Evolutionary conservation across 2,329 filamentous ascomycete species (phyloP).

Genomic region (Cytospora piceae): DNA sequence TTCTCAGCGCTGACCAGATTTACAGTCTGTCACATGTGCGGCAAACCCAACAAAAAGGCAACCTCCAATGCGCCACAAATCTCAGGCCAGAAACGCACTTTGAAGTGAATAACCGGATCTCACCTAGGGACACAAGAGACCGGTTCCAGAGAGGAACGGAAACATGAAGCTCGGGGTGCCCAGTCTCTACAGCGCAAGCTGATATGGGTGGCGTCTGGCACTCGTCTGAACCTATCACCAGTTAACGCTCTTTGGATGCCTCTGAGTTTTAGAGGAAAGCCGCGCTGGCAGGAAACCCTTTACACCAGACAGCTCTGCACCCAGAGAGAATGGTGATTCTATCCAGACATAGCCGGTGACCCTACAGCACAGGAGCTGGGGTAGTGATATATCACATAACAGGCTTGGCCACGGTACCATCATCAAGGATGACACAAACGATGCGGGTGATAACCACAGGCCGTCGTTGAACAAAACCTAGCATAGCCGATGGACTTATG

Average conservation of each 20-base stretch:
- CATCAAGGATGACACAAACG: background rate
- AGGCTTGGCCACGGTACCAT: background rate
- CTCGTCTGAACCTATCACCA: background rate
- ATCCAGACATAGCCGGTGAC: background rate
- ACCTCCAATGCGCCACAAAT: slow-evolving; percentile 57
- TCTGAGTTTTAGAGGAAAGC: background rate
- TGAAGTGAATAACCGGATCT: slow-evolving; percentile 51
- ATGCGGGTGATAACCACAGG: background rate
- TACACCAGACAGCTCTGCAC: background rate
- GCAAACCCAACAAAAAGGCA: slow-evolving; percentile 59
- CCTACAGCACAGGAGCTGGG: background rate
- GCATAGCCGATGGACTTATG: background rate
- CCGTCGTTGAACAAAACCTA: background rate
- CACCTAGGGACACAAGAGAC: background rate
- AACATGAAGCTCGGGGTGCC: background rate
- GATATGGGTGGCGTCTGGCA: background rate
- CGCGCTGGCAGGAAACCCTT: background rate
- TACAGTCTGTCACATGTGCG: slow-evolving; percentile 65
- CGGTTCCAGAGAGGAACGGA: background rate
- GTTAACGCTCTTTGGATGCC: background rate
- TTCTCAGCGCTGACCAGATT: slow-evolving; percentile 26
- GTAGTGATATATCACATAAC: background rate
- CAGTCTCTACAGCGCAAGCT: background rate
- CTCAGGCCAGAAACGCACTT: slow-evolving; percentile 63
- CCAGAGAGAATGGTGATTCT: background rate